Percentiles rank a stretch among this genome's conserved stretches.
phyloP scores from a whole-genome alignment of 495 filamentous ascomycete species.

The Echria macrotheca region DNA sequence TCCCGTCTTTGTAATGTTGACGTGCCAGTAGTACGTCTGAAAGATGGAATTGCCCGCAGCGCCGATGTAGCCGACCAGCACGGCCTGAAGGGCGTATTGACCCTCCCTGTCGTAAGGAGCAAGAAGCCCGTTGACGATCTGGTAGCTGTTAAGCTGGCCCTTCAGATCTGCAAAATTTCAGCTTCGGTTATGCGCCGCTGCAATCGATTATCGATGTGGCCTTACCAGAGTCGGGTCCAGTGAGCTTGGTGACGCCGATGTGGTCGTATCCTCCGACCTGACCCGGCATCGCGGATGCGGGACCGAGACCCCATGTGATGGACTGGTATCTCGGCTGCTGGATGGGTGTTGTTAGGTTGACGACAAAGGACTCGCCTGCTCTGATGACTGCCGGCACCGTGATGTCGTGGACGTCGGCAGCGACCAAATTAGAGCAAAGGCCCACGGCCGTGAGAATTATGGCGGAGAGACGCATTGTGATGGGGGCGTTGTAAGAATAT shows the following conservation, averaged over 20 bases:
- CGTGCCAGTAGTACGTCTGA: neutral
- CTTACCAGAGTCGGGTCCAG: no score
- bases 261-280: neutral
- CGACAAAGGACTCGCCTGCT: neutral
- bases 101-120: neutral
- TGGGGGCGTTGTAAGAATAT: no score
- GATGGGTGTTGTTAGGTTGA: neutral
- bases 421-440: neutral
- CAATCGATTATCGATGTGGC: no score
- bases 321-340: neutral
- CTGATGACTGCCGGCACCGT: conserved; percentile 1
- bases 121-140: neutral
- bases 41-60: neutral
- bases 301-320: neutral
- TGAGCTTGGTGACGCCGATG: neutral
- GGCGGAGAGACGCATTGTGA: conserved; percentile 1
- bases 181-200: no score
- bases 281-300: neutral
- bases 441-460: neutral
- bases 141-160: neutral
- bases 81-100: neutral
- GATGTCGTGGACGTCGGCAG: neutral
- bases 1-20: neutral
- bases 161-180: no score
- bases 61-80: neutral